phyloP scores from a whole-genome alignment of 352 stramenopile genomes.

The Pythium sp. region DNA sequence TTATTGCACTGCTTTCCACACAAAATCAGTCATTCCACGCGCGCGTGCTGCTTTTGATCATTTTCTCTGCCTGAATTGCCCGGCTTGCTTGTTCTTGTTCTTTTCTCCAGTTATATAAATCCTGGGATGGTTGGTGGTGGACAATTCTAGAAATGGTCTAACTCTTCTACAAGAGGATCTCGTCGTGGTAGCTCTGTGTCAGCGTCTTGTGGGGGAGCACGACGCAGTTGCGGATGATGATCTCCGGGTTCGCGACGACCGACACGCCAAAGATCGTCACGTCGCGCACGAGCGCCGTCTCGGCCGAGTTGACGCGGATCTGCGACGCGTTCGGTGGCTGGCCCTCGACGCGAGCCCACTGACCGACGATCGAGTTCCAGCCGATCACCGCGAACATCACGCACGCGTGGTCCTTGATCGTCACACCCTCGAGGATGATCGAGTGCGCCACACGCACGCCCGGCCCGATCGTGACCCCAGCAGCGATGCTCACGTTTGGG shows the following conservation, averaged over 20 bases:
- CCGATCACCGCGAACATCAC: constrained; percentile 86
- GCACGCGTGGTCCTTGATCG: constrained; percentile 87
- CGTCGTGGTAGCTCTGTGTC: constrained; percentile 86
- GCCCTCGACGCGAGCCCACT: constrained; percentile 84
- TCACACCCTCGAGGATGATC: constrained; percentile 87
- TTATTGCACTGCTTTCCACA: neutral
- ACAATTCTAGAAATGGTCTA: neutral
- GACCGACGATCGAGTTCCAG: constrained; percentile 87
- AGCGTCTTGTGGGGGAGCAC: constrained; percentile 87
- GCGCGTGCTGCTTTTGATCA: neutral
- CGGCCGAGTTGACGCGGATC: constrained; percentile 62
- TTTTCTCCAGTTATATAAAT: constrained; percentile 11
- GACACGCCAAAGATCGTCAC: constrained; percentile 88
- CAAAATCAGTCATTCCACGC: neutral
- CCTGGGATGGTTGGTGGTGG: neutral
- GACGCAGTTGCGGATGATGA: constrained; percentile 90
- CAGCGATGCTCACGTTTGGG: constrained; percentile 84
- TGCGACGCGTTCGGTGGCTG: constrained; percentile 78
- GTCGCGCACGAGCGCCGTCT: constrained; percentile 80
- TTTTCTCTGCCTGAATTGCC: neutral
- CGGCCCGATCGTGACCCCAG: constrained; percentile 77
- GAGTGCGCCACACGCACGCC: constrained; percentile 83
- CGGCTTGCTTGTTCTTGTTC: neutral
- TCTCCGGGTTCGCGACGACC: constrained; percentile 81
- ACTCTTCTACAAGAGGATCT: constrained; percentile 77